Evolutionary conservation across 768 basidiomycete species (phyloP).

Genomic region (Galerina sulciceps): DNA sequence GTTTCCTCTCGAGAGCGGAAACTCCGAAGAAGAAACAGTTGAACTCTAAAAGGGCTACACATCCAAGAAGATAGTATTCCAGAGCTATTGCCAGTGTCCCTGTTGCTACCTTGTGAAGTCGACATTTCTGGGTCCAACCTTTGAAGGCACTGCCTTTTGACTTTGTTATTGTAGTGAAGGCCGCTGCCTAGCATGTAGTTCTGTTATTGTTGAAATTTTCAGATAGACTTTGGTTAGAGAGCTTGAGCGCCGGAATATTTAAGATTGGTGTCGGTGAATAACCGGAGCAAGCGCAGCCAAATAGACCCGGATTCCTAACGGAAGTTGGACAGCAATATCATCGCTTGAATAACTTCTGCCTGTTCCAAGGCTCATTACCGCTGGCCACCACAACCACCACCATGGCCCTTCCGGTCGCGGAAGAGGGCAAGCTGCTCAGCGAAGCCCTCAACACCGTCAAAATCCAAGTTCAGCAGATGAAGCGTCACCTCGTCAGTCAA

Average conservation of each 20-base stretch:
- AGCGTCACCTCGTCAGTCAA: slow-evolving; percentile 79
- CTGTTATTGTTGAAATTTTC: background rate
- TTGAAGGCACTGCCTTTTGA: too few relatives aligned
- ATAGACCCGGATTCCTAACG: slow-evolving; percentile 20
- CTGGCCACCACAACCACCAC: slow-evolving; percentile 26
- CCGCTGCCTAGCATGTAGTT: background rate
- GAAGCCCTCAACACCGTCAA: slow-evolving; percentile 87
- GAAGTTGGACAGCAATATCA: slow-evolving; percentile 11
- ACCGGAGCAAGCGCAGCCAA: slow-evolving; percentile 24
- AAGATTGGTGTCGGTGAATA: slow-evolving; percentile 18
- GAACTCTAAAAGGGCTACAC: background rate
- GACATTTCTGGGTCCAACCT: too few relatives aligned
- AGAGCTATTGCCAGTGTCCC: background rate
- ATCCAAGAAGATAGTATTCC: background rate
- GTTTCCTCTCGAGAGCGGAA: slow-evolving; percentile 14
- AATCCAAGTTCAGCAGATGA: slow-evolving; percentile 94
- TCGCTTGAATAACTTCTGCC: slow-evolving; percentile 6
- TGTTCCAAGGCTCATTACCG: slow-evolving; percentile 7
- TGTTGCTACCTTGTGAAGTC: background rate
- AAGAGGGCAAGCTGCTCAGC: slow-evolving; percentile 85
- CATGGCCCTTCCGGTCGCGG: slow-evolving; percentile 53
- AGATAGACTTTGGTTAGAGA: too few relatives aligned
- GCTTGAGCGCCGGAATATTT: background rate
- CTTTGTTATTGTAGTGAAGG: too few relatives aligned
- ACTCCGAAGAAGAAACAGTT: background rate